These are phyloP conservation scores for Bigelowiella natans DNA, from an alignment of 78 protist species.

Conservation along the genomic window DNA sequence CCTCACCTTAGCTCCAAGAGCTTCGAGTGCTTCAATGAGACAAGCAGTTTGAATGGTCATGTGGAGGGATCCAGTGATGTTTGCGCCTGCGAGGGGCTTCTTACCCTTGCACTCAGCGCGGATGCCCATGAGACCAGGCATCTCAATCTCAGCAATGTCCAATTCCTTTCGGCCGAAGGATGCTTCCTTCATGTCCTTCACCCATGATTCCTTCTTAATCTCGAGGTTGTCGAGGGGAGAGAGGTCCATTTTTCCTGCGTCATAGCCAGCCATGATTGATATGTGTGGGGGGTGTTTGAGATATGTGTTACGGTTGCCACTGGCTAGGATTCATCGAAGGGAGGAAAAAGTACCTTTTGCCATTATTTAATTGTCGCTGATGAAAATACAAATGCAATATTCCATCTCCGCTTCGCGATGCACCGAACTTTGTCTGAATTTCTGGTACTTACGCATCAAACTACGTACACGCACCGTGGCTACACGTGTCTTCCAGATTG, in stretches of 20 bases:
- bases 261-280: not conserved
- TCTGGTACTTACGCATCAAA: no score
- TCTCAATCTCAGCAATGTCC: conserved; percentile 87
- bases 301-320: no score
- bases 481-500: no score
- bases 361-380: no score
- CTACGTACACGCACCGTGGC: no score
- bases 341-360: no score
- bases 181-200: conserved; percentile 80
- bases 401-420: no score
- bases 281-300: no score
- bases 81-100: conserved; percentile 85
- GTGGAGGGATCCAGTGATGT: conserved; percentile 96
- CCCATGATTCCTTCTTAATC: conserved; percentile 18
- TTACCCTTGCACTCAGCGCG: conserved; percentile 77
- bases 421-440: no score
- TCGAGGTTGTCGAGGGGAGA: not conserved
- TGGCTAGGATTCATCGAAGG: no score
- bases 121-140: conserved; percentile 96
- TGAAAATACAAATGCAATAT: no score
- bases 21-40: conserved; percentile 89
- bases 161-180: conserved; percentile 78
- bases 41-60: conserved; percentile 99
- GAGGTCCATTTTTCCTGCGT: not conserved
- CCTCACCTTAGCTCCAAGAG: conserved; percentile 89